Conservation (phyloP, 1,139 yeast species). For the Magnusiomyces starmeri region DNA sequence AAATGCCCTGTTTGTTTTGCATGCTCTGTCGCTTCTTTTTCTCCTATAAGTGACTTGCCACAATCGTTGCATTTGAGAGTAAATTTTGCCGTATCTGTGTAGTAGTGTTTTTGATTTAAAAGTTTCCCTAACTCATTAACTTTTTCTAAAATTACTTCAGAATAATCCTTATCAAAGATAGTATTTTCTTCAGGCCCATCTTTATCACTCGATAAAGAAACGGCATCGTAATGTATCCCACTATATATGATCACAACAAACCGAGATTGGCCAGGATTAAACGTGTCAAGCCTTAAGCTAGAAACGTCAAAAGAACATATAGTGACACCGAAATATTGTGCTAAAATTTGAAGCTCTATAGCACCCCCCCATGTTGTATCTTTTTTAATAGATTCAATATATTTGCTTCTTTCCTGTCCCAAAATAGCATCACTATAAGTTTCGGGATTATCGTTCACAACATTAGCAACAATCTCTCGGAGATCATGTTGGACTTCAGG, state of each 20-base stretch:
- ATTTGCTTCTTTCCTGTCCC: conserved; percentile 46
- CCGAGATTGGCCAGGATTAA: conserved; percentile 40
- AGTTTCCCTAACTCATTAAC: conserved; percentile 39
- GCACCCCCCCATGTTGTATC: conserved; percentile 83
- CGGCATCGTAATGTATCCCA: conserved; percentile 72
- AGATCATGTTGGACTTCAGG: conserved; percentile 39
- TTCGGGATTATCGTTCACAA: conserved; percentile 40
- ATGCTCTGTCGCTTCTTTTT: conserved; percentile 59
- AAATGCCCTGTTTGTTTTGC: conserved; percentile 58
- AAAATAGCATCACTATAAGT: conserved; percentile 53
- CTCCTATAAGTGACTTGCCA: conserved; percentile 50
- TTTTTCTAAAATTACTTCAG: conserved; percentile 34
- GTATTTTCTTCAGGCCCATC: conserved; percentile 29
- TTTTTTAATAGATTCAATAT: conserved; percentile 54
- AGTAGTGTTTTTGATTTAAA: conserved; percentile 49
- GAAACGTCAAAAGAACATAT: conserved; percentile 64
- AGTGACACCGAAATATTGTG: conserved; percentile 46
- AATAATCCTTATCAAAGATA: conserved; percentile 35
- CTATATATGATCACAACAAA: conserved; percentile 55
- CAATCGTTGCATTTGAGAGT: conserved; percentile 55
- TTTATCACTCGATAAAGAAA: conserved; percentile 35
- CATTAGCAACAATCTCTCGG: conserved; percentile 42
- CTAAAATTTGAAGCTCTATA: conserved; percentile 62
- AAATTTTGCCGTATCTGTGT: conserved; percentile 61
- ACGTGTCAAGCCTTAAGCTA: conserved; percentile 52